Evolutionary conservation across 495 filamentous ascomycete species (phyloP).

Genomic region (Aspergillus sclerotioniger): DNA sequence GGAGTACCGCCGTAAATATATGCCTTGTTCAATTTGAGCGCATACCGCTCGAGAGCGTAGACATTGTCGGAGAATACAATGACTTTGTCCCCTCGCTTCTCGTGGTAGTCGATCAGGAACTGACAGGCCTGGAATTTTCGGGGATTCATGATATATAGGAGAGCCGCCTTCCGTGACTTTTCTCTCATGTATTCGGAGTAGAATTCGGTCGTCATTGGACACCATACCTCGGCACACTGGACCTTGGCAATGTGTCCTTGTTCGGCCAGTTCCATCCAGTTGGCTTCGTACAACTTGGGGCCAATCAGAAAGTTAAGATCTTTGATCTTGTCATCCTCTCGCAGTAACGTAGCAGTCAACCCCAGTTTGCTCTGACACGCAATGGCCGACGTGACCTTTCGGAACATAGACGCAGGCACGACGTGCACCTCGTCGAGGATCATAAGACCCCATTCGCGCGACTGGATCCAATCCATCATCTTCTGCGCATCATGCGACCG

Average conservation of each 20-base stretch:
- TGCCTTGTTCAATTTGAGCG: constrained; percentile 77
- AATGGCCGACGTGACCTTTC: constrained; percentile 86
- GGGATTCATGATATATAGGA: constrained; percentile 97
- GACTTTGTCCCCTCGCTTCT: constrained; percentile 93
- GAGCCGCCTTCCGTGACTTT: constrained; percentile 62
- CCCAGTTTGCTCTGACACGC: constrained; percentile 96
- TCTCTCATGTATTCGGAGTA: constrained; percentile 88
- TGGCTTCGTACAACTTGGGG: constrained; percentile 95
- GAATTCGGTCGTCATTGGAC: constrained; percentile 98
- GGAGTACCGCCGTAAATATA: constrained; percentile 92
- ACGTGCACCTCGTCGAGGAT: constrained; percentile 98
- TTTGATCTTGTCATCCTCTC: constrained; percentile 97
- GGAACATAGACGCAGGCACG: constrained; percentile 92
- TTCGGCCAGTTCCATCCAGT: constrained; percentile 98
- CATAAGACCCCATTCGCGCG: constrained; percentile 97
- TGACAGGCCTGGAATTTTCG: constrained; percentile 95
- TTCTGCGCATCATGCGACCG: constrained; percentile 90
- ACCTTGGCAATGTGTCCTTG: constrained; percentile 97
- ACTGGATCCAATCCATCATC: constrained; percentile 93
- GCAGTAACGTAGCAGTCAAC: constrained; percentile 86
- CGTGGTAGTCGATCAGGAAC: constrained; percentile 96
- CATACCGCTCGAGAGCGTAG: constrained; percentile 85
- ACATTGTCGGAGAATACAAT: constrained; percentile 99
- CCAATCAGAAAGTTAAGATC: constrained; percentile 98
- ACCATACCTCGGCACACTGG: constrained; percentile 98